Evolutionary conservation across 306 rosid species (phyloP).

Genomic region (Lathyrus tuberosus): DNA sequence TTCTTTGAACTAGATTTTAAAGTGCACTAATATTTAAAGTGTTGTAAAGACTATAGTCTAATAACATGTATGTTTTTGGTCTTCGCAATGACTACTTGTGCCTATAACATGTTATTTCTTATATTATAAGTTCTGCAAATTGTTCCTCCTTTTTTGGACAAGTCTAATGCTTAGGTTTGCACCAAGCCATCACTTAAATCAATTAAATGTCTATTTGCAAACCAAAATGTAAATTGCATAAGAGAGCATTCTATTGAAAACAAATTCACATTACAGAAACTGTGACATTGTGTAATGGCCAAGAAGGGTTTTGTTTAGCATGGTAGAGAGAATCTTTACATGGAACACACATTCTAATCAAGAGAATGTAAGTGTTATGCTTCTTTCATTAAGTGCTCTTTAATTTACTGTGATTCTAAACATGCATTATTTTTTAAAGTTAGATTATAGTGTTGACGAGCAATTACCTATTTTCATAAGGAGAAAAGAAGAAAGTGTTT

Average conservation of each 20-base stretch:
- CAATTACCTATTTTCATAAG: conserved; percentile 44
- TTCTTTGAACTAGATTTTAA: no score
- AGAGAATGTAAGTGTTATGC: conserved; percentile 59
- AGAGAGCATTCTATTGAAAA: conserved; percentile 32
- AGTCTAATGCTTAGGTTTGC: conserved; percentile 38
- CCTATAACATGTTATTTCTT: conserved; percentile 22
- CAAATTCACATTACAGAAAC: not conserved
- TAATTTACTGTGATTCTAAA: not conserved
- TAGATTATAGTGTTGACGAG: conserved; percentile 23
- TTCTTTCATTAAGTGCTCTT: not conserved
- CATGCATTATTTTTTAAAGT: not conserved
- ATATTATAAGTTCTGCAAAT: conserved; percentile 38
- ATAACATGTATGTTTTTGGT: conserved; percentile 31
- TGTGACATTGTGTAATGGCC: conserved; percentile 62
- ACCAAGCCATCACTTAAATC: conserved; percentile 35
- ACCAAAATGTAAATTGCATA: conserved; percentile 27
- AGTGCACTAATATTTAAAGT: conserved; percentile 35
- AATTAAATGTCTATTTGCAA: conserved; percentile 30
- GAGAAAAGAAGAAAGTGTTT: conserved; percentile 79
- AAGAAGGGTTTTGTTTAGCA: conserved; percentile 74
- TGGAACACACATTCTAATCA: conserved; percentile 45
- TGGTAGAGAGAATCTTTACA: conserved; percentile 65
- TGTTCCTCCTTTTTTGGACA: conserved; percentile 47
- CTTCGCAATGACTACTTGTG: conserved; percentile 31
- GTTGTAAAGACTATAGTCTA: conserved; percentile 26